Evolutionary conservation across 164 flowering plant species (phyloP), one percentile per base, ranked within the genome.

Genomic region (Magnolia officinalis): DNA sequence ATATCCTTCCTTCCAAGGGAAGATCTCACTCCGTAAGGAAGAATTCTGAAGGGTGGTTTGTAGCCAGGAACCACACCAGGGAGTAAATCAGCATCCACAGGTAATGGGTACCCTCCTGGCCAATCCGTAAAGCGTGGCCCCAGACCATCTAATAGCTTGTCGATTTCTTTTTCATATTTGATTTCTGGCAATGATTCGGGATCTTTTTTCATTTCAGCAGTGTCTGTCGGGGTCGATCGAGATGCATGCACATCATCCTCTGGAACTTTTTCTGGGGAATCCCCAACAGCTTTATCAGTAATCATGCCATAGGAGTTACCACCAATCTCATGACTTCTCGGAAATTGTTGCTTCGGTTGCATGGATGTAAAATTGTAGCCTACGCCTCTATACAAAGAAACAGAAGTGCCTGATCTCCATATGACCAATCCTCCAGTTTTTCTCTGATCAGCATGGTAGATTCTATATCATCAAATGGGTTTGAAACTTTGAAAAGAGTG

Each of bases 371-470:
- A 80, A 81, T 88, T 91, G 76, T 89, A 94, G 72, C 84, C 84
- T 51, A 87, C 88, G 50, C 98, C 98, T 84, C 99, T 88, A 75
- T 94, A 94, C 61, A 96, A 77, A 70, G 87, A 82, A 81, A 96
- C 76, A 65, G 95, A 85, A 55, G 90, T 91, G 26, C 97, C 99
- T 67, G 97, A 90, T 76, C 97, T 90, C 98, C 97, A 96, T 79
- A 96, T 86, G 71, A 96, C 98, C 84, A 96, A 74, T 1, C 99
- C 99, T 75, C 98, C 97, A 76, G 99, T 94, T 83, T 88, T 96
- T 80, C 92, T 88, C 99, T 94, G 87, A 71, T 72, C 26, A 77
- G 50, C 72, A 83, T 71, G 74, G 29, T 49, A 59, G 19, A 70
- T 31, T 58, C 49, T 1, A 59, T 20, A 63, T 75, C 18, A 80